Base-by-base conservation (phyloP, 2,329 filamentous ascomycete genomes). In the Colletotrichum sp. region DNA sequence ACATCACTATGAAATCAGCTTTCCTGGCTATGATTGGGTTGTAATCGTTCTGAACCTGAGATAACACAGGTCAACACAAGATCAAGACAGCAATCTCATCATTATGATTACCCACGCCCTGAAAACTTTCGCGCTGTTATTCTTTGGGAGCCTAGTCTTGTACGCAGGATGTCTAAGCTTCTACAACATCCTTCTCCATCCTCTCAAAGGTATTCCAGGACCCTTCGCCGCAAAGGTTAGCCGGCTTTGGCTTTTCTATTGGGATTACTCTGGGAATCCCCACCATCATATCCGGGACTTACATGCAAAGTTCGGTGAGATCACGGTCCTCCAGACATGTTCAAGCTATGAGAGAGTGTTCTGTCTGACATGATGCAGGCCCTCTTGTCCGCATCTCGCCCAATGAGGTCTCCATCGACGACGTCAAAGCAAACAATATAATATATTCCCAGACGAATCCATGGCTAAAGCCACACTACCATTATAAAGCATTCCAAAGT, bases 201-300 rank as follows among this genome's bases (percentile, higher is more conserved):
- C 73, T 9, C 30, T 76, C 16, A 13, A 63, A 21, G 21, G 28
- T 8, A n/a, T 76, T 6, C 73, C 73, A 13, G 73, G 73, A 3
- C 69, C 73, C 3, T 72, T 72, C 13, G 13, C 67, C 5, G 73
- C 73, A n/a, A 76, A 71, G 39, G 1, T 52, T 21, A 39, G 69
- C 13, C 73, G 73, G 12, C n/a, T 71, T 18, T 76, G 73, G 73
- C 69, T 72, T 7, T 72, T 76, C 44, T 52, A 32, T 28, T 36
- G 67, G 6, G 73, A 76, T 63, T 72, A 55, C 9, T 16, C 9
- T 8, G 71, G 64, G 2, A 68, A 69, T 16, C 71, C 71, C 2
- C 64, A 68, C 57, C 34, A 39, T 5, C 34, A 69, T 16, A 73
- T 73, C 26, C 34, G 64, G 8, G 26, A 62, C 15, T 30, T 73